A percentile compares a stretch with the other conserved stretches of the same genome.
phyloP scores from a whole-genome alignment of 176 grass and related monocot genomes.

The Oryza coarctata region DNA sequence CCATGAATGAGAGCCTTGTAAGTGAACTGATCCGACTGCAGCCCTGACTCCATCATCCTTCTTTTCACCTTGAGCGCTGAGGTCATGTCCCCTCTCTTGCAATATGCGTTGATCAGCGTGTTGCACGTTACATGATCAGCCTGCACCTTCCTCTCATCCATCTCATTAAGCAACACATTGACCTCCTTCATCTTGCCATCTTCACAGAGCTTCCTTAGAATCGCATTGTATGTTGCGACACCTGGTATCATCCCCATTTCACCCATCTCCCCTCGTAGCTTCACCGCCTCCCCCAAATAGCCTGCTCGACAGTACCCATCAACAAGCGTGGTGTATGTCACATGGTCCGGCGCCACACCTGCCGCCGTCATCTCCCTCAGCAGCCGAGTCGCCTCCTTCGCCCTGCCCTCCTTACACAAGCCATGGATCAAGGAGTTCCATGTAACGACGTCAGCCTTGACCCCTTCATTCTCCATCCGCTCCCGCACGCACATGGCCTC shows the following conservation, averaged over 20 bases:
- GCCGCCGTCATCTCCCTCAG: constrained; percentile 51
- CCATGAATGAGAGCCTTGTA: constrained; percentile 91
- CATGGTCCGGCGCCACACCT: constrained; percentile 33
- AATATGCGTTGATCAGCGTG: constrained; percentile 84
- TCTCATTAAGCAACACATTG: constrained; percentile 71
- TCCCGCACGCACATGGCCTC: constrained; percentile 70
- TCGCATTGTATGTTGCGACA: constrained; percentile 65
- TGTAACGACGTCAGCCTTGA: constrained; percentile 59
- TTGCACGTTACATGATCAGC: constrained; percentile 90
- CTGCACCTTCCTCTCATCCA: constrained; percentile 72
- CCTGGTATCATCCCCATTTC: constrained; percentile 51
- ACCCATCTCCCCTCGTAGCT: constrained; percentile 66
- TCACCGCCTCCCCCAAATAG: constrained; percentile 48
- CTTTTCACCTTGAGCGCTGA: constrained; percentile 67
- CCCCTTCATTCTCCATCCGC: constrained; percentile 63
- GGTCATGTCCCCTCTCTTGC: constrained; percentile 74
- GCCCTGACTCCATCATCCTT: constrained; percentile 86
- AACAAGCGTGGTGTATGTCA: constrained; percentile 82
- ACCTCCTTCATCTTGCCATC: constrained; percentile 72
- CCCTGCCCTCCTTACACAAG: constrained; percentile 70
- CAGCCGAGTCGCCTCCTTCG: constrained; percentile 59
- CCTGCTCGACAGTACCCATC: constrained; percentile 74
- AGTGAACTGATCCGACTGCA: constrained; percentile 75
- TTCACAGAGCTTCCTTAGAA: constrained; percentile 82
- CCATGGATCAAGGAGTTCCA: constrained; percentile 79